Conservation (phyloP, 2,329 filamentous ascomycete species). For the Anthostomella pinea region DNA sequence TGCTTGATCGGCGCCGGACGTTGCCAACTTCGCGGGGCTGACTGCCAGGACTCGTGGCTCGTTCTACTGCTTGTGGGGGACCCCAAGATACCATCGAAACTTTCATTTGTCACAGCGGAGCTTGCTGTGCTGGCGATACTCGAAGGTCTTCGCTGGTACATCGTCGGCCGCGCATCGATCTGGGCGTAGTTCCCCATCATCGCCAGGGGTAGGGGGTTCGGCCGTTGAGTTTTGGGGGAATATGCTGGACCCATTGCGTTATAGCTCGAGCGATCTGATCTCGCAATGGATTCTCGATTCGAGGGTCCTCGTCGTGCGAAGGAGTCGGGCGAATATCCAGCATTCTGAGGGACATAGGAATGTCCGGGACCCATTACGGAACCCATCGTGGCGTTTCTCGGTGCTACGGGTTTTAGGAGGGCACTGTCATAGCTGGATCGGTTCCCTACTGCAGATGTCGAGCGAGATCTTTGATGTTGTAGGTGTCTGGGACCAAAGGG, state of each 20-base stretch:
- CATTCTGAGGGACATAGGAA: slow-evolving; percentile 16
- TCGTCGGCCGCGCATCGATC: slow-evolving; percentile 27
- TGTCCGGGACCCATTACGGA: slow-evolving; percentile 19
- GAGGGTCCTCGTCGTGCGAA: slow-evolving; percentile 13
- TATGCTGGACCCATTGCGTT: slow-evolving; percentile 13
- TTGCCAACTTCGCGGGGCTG: slow-evolving; percentile 31
- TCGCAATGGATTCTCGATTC: slow-evolving; percentile 9
- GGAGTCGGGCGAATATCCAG: slow-evolving; percentile 17
- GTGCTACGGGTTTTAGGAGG: slow-evolving; percentile 17
- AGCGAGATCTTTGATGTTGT: slow-evolving; percentile 25
- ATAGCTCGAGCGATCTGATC: slow-evolving; percentile 18
- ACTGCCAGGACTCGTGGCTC: slow-evolving; percentile 41
- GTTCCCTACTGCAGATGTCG: slow-evolving; percentile 19
- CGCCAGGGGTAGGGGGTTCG: slow-evolving; percentile 18
- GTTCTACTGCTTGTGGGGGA: slow-evolving; percentile 36
- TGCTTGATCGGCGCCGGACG: slow-evolving; percentile 35
- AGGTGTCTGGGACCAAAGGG: slow-evolving; percentile 18
- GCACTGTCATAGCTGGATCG: slow-evolving; percentile 22
- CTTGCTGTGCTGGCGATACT: slow-evolving; percentile 26
- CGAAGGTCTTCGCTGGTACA: slow-evolving; percentile 26
- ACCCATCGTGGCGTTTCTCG: slow-evolving; percentile 14
- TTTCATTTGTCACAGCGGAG: slow-evolving; percentile 26
- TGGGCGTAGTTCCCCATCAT: slow-evolving; percentile 30
- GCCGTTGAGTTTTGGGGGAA: slow-evolving; percentile 19
- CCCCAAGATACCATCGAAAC: slow-evolving; percentile 29